These are phyloP conservation scores for Hyphochytrium catenoides DNA, from an alignment of 352 stramenopile species.

Conservation along the genomic window DNA sequence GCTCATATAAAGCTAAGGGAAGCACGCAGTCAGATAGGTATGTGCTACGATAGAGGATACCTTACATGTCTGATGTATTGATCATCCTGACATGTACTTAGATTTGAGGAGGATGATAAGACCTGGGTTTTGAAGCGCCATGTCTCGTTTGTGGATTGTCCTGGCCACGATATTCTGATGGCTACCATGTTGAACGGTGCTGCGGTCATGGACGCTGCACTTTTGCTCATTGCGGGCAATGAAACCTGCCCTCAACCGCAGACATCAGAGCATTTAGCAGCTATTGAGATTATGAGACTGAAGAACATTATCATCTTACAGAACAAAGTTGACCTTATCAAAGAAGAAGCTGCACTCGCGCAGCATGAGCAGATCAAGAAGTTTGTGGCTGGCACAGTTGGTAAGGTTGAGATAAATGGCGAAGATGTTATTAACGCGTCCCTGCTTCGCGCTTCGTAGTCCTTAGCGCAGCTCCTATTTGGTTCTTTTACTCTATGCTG, in stretches of 20 bases:
- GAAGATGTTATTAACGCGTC: too few relatives aligned
- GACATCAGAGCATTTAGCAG: constrained; percentile 97
- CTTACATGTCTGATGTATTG: constrained; percentile 11
- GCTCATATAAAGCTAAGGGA: too few relatives aligned
- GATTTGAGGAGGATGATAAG: constrained; percentile 46
- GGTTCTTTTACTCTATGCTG: too few relatives aligned
- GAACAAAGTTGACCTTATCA: constrained; percentile 99
- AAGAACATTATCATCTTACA: constrained; percentile 99
- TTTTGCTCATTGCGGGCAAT: constrained; percentile 93
- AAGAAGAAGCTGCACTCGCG: constrained; percentile 86
- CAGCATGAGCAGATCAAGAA: constrained; percentile 93
- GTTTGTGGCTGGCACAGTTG: constrained; percentile 58
- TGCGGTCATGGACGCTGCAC: constrained; percentile 97
- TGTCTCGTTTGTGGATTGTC: constrained; percentile 99
- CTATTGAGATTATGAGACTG: constrained; percentile 99
- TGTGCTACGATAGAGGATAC: constrained; percentile 16
- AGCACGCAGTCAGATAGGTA: too few relatives aligned
- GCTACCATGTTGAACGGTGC: constrained; percentile 99
- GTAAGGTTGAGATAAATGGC: too few relatives aligned
- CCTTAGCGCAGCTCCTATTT: too few relatives aligned
- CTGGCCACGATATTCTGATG: constrained; percentile 99
- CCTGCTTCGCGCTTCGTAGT: too few relatives aligned
- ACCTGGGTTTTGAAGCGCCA: constrained; percentile 80
- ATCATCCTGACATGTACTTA: constrained; percentile 13
- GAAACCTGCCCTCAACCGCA: constrained; percentile 98